These are phyloP conservation scores for Mycena alexandri DNA, from an alignment of 768 basidiomycete species.

Conservation along the genomic window DNA sequence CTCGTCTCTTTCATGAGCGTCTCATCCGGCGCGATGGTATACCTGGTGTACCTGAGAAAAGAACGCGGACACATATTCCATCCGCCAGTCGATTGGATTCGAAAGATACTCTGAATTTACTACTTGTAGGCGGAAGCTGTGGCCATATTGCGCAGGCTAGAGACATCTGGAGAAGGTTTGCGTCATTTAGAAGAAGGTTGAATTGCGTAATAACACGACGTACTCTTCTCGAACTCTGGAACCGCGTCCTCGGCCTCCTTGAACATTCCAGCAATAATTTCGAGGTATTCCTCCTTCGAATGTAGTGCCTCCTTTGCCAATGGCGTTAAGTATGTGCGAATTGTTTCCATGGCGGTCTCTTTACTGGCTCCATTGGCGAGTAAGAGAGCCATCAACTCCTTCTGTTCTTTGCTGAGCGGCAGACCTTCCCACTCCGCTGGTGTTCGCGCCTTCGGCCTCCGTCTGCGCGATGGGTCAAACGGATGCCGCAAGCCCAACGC, in stretches of 20 bases:
- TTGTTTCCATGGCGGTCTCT: conserved; percentile 23
- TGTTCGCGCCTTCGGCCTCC: neutral
- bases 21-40: conserved; percentile 44
- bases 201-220: too few species aligned
- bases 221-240: neutral
- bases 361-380: conserved; percentile 13
- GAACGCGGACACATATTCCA: conserved; percentile 50
- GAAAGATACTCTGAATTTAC: conserved; percentile 30
- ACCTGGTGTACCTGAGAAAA: conserved; percentile 47
- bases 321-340: conserved; percentile 48
- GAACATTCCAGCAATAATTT: conserved; percentile 13
- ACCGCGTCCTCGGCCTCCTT: conserved; percentile 18
- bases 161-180: too few species aligned
- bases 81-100: conserved; percentile 37
- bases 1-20: conserved; percentile 47
- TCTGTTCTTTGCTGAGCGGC: conserved; percentile 5
- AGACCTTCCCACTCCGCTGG: conserved; percentile 9
- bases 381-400: conserved; percentile 13
- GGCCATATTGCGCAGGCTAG: too few species aligned
- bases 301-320: conserved; percentile 44
- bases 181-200: too few species aligned
- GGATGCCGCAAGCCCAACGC: conserved; percentile 2
- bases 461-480: too few species aligned
- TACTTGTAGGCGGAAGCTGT: too few species aligned
- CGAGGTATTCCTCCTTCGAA: conserved; percentile 14